phyloP scores from a whole-genome alignment of 805 yeast species.

The Ogataea populi-albae region DNA sequence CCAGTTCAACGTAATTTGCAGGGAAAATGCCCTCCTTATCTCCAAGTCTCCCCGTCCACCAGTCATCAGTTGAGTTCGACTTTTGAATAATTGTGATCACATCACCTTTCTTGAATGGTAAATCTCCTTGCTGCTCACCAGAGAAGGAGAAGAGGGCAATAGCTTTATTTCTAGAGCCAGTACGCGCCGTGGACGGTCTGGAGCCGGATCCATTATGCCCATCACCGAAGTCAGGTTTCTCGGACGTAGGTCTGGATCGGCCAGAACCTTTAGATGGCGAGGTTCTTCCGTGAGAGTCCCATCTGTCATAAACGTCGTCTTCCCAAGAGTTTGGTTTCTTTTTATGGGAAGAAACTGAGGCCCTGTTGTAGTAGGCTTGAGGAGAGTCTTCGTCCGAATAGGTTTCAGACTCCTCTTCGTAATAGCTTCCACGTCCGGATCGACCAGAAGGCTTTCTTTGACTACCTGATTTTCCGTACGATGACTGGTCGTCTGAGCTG shows the following conservation, averaged over 20 bases:
- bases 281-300: slow-evolving; percentile 27
- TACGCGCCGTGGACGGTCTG: slow-evolving; percentile 28
- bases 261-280: slow-evolving; percentile 27
- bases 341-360: slow-evolving; percentile 12
- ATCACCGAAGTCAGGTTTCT: slow-evolving; percentile 35
- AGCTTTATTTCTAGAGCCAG: slow-evolving; percentile 63
- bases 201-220: slow-evolving; percentile 20
- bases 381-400: slow-evolving; percentile 42
- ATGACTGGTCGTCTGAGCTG: slow-evolving; percentile 53
- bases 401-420: slow-evolving; percentile 28
- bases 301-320: slow-evolving; percentile 76
- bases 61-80: slow-evolving; percentile 86
- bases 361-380: slow-evolving; percentile 24
- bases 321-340: slow-evolving; percentile 61
- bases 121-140: slow-evolving; percentile 92
- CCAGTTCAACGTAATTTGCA: slow-evolving; percentile 89
- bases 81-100: slow-evolving; percentile 82
- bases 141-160: slow-evolving; percentile 85
- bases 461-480: not conserved
- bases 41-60: slow-evolving; percentile 96
- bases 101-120: slow-evolving; percentile 93
- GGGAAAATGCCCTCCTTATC: slow-evolving; percentile 93
- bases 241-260: slow-evolving; percentile 30
- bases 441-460: slow-evolving; percentile 10
- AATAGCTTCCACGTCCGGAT: slow-evolving; percentile 16